Evolutionary conservation across 2,329 filamentous ascomycete species (phyloP).

Genomic region (Lasiodiplodia sp.): DNA sequence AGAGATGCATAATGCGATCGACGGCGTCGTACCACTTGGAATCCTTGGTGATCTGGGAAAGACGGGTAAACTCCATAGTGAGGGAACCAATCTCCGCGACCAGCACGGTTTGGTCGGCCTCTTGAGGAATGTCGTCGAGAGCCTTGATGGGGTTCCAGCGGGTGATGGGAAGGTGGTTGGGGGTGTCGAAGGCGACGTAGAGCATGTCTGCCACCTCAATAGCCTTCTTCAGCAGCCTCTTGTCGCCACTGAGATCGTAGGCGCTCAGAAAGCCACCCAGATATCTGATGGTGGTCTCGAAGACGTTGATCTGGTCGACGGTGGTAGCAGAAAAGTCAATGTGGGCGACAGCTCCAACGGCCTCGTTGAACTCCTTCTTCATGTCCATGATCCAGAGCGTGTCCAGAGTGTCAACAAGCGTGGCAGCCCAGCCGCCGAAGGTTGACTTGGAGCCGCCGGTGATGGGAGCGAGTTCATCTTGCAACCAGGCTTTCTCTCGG

Average conservation of each 20-base stretch:
- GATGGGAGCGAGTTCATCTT: conserved; percentile 57
- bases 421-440: conserved; percentile 58
- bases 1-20: conserved; percentile 50
- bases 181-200: conserved; percentile 86
- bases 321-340: conserved; percentile 53
- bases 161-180: conserved; percentile 83
- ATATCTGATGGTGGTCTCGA: conserved; percentile 73
- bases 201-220: conserved; percentile 80
- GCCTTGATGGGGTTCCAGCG: conserved; percentile 53
- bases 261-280: conserved; percentile 84
- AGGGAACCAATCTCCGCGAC: conserved; percentile 57
- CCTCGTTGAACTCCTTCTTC: conserved; percentile 56
- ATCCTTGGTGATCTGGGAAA: conserved; percentile 55
- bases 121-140: conserved; percentile 46
- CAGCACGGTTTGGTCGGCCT: conserved; percentile 50
- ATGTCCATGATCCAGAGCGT: conserved; percentile 58
- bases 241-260: conserved; percentile 84
- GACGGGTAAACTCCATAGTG: conserved; percentile 56
- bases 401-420: conserved; percentile 55
- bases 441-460: conserved; percentile 48
- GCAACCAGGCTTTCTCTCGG: conserved; percentile 54
- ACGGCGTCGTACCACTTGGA: conserved; percentile 57
- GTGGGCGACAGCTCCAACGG: conserved; percentile 50
- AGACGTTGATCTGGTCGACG: conserved; percentile 54
- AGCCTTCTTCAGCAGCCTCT: conserved; percentile 77